These are phyloP conservation scores for Fusarium cicatricum DNA, from an alignment of 2,329 filamentous ascomycete genomes.

Conservation along the genomic window DNA sequence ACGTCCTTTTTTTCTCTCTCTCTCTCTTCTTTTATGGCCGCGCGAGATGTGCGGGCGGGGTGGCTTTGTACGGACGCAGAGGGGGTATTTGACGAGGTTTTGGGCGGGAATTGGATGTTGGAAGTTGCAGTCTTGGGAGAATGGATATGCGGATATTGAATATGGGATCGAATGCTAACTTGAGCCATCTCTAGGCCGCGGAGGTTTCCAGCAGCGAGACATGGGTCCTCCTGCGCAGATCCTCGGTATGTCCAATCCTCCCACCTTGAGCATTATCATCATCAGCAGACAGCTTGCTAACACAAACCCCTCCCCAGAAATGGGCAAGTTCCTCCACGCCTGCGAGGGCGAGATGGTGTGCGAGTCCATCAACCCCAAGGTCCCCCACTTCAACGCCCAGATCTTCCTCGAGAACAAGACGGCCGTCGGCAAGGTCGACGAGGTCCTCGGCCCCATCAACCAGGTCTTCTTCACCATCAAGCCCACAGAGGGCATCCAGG, in stretches of 20 bases:
- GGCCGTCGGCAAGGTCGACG: constrained; percentile 94
- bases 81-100: not conserved
- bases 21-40: not conserved
- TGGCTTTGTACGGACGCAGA: not conserved
- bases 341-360: constrained; percentile 99
- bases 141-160: not conserved
- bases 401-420: constrained; percentile 99
- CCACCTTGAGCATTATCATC: too few relatives aligned
- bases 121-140: not conserved
- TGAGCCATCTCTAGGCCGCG: constrained; percentile 42
- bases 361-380: constrained; percentile 92
- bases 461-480: constrained; percentile 99
- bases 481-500: constrained; percentile 94
- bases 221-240: constrained; percentile 51
- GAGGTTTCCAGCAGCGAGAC: constrained; percentile 52
- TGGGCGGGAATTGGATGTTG: not conserved
- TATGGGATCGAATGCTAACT: constrained; percentile 20
- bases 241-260: constrained; percentile 43
- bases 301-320: constrained; percentile 62
- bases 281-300: too few relatives aligned
- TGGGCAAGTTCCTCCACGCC: constrained; percentile 93
- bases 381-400: constrained; percentile 98
- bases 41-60: not conserved
- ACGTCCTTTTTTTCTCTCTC: constrained; percentile 24
- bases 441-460: constrained; percentile 96